phyloP scores from a whole-genome alignment of 805 yeast genomes.

The Candida taoyuanica region DNA sequence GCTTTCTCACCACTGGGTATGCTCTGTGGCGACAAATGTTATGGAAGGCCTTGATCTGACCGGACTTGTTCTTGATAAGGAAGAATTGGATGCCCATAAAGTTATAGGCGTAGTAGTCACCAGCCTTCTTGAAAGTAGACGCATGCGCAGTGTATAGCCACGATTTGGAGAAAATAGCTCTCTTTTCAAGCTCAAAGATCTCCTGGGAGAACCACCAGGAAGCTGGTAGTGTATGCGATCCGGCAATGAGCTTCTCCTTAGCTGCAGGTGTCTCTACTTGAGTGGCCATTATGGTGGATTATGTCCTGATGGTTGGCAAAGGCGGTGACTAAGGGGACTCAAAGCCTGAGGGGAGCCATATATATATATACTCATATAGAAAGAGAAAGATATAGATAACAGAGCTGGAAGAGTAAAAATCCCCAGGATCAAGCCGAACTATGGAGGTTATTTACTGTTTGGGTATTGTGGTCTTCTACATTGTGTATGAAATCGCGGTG shows the following conservation, averaged over 20 bases:
- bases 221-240: conserved; percentile 55
- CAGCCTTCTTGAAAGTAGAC: conserved; percentile 51
- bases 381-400: too few species aligned
- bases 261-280: conserved; percentile 24
- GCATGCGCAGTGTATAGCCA: conserved; percentile 53
- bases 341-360: background rate
- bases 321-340: background rate
- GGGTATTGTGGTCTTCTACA: too few species aligned
- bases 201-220: conserved; percentile 63
- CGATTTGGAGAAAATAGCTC: conserved; percentile 51
- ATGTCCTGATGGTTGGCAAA: background rate
- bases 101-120: conserved; percentile 49
- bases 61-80: conserved; percentile 48
- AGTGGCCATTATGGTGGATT: conserved; percentile 21
- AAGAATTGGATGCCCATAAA: conserved; percentile 52
- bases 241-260: conserved; percentile 30
- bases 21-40: conserved; percentile 65
- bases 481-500: too few species aligned
- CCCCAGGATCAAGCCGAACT: background rate
- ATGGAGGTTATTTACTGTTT: background rate
- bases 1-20: conserved; percentile 55
- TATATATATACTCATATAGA: background rate
- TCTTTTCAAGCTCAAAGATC: conserved; percentile 52
- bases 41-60: conserved; percentile 55
- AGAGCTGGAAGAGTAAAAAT: too few species aligned